These are phyloP conservation scores for Geosiphon pyriformis DNA, from an alignment of 192 early-diverging fungal genomes.

Conservation along the genomic window DNA sequence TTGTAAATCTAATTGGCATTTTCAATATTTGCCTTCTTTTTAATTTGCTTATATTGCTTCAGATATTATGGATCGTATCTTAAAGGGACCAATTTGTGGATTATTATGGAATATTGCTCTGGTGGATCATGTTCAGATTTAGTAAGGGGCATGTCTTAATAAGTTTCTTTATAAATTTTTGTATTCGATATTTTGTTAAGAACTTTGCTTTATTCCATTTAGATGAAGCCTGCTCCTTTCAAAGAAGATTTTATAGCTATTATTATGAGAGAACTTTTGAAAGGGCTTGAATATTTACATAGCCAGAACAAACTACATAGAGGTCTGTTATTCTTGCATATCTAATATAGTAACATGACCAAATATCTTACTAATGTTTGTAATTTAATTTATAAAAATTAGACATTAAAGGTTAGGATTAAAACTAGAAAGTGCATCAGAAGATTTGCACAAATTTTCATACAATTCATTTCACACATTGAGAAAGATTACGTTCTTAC, in stretches of 20 bases:
- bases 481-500: slow-evolving; percentile 15
- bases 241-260: slow-evolving; percentile 89
- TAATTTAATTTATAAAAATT: slow-evolving; percentile 7
- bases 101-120: slow-evolving; percentile 96
- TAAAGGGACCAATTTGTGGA: slow-evolving; percentile 88
- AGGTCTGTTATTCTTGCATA: slow-evolving; percentile 49
- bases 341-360: too few relatives aligned
- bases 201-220: slow-evolving; percentile 9
- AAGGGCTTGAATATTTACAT: slow-evolving; percentile 92
- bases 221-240: slow-evolving; percentile 85
- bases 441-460: slow-evolving; percentile 4
- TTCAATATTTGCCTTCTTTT: too few relatives aligned
- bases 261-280: slow-evolving; percentile 80
- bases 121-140: slow-evolving; percentile 94
- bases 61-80: slow-evolving; percentile 90
- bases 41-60: too few relatives aligned
- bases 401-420: slow-evolving; percentile 80
- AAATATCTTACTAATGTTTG: not conserved
- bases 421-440: too few relatives aligned
- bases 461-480: too few relatives aligned
- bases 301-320: slow-evolving; percentile 81
- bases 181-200: not conserved
- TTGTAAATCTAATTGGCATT: too few relatives aligned
- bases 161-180: not conserved
- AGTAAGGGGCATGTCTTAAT: slow-evolving; percentile 45